Conservation (phyloP, 2,329 filamentous ascomycete genomes). For the Periconia sp. region DNA sequence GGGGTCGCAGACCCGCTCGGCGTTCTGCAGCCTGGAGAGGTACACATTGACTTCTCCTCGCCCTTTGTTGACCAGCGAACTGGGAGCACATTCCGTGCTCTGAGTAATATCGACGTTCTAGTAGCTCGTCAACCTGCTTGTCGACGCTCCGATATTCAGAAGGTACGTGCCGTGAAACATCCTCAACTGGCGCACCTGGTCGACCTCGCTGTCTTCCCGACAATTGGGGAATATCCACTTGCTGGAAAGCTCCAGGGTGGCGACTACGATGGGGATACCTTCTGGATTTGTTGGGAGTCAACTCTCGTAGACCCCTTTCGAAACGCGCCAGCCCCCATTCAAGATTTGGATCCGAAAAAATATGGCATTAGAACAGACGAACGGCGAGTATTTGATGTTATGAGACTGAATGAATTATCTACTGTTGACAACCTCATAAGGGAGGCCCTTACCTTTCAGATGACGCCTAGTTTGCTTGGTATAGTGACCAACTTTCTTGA, state of each 20-base stretch:
- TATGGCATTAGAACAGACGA: slow-evolving; percentile 60
- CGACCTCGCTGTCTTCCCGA: slow-evolving; percentile 80
- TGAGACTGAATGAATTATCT: slow-evolving; percentile 16
- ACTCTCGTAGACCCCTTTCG: slow-evolving; percentile 69
- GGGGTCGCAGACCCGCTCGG: slow-evolving; percentile 73
- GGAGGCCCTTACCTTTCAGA: slow-evolving; percentile 64
- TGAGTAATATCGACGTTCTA: slow-evolving; percentile 66
- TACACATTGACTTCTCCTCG: slow-evolving; percentile 70
- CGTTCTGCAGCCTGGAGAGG: slow-evolving; percentile 66
- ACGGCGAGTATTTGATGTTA: slow-evolving; percentile 56
- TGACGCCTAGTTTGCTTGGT: slow-evolving; percentile 65
- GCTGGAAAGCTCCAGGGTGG: slow-evolving; percentile 77
- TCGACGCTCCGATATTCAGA: slow-evolving; percentile 75
- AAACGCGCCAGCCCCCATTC: slow-evolving; percentile 61
- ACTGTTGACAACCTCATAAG: slow-evolving; percentile 57
- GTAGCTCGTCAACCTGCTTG: slow-evolving; percentile 74
- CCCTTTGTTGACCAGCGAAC: slow-evolving; percentile 63
- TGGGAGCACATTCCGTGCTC: slow-evolving; percentile 58
- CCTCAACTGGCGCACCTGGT: slow-evolving; percentile 70
- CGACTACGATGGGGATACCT: slow-evolving; percentile 80
- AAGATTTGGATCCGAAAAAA: slow-evolving; percentile 53
- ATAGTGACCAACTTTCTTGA: slow-evolving; percentile 70
- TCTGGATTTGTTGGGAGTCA: slow-evolving; percentile 78
- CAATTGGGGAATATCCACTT: slow-evolving; percentile 65
- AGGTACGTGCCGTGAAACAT: slow-evolving; percentile 57